Evolutionary conservation across 2,329 filamentous ascomycete genomes (phyloP), one percentile per base, ranked within the genome.

Genomic region (Diplodia sapinea): DNA sequence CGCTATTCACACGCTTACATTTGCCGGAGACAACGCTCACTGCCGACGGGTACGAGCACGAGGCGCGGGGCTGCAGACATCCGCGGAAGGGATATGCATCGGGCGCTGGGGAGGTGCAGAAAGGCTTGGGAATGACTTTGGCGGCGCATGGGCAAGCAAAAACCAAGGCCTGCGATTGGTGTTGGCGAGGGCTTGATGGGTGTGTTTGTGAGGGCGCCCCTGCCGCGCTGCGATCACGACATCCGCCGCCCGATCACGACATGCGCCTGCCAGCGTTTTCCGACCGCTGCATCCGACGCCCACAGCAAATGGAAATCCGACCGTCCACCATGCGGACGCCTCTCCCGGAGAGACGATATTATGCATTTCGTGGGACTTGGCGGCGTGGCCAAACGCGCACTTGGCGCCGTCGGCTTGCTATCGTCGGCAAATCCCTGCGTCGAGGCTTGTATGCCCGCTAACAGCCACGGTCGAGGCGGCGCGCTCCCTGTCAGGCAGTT

Each of bases 171-270:
- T 47, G 13, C 59, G 65, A 67, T 67, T 67, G 65, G 65, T 52
- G 54, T 59, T 43, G 55, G 43, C 65, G 33, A 33, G 51, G 23
- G 55, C 47, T 47, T 56, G 47, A 52, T 52, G 55, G 55, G 43
- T 23, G 15, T 67, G 13, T 17, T 4, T 50, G 47, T 11, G 36
- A 38, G 36, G 36, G 36, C 36, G 36, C 36, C 55, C 65, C 65
- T 61, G 65, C 65, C 40, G 65, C 47, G 54, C 43, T 54, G 51
- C 54, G 54, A 66, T 67, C 65, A 67, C 65, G 65, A 67, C 65
- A 67, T 67, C 36, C 33, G 55, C 65, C 20, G 54, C 11, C 13
- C 29, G 20, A 63, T 63, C 38, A 47, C 59, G 59, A 63, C 59
- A 63, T 63, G 47, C 43, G 38, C 57, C 29, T 17, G n/a, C 26